These are phyloP conservation scores for Colletotrichum eleusines DNA, from an alignment of 2,329 filamentous ascomycete genomes.

Conservation along the genomic window DNA sequence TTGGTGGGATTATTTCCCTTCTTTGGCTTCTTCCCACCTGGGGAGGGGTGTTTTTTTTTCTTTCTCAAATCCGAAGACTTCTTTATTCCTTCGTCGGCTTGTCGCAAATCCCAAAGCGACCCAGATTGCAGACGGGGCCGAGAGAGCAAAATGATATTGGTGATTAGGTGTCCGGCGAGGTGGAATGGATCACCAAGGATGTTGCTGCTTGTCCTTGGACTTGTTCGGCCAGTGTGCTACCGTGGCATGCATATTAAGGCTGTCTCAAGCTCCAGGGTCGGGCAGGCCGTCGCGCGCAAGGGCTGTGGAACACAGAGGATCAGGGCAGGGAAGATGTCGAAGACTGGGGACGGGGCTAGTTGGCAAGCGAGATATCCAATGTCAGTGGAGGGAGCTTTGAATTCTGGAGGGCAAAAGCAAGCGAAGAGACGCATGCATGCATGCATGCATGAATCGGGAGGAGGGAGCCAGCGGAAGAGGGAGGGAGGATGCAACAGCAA, in stretches of 20 bases:
- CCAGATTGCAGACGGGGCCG: conserved; percentile 35
- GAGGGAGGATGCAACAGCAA: background rate
- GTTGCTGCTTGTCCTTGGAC: conserved; percentile 35
- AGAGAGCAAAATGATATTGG: conserved; percentile 34
- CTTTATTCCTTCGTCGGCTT: conserved; percentile 14
- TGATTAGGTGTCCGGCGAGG: conserved; percentile 36
- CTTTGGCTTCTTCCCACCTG: conserved; percentile 26
- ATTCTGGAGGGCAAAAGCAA: conserved; percentile 30
- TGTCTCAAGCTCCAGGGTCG: conserved; percentile 40
- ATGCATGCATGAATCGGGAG: conserved; percentile 2
- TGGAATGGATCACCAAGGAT: conserved; percentile 41
- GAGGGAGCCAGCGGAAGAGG: background rate
- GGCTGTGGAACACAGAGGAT: conserved; percentile 39
- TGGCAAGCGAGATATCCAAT: conserved; percentile 42
- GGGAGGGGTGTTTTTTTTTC: background rate
- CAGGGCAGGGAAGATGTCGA: conserved; percentile 41
- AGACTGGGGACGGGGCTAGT: conserved; percentile 39
- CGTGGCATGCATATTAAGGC: conserved; percentile 40
- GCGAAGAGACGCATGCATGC: conserved; percentile 19
- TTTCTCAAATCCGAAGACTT: conserved; percentile 10
- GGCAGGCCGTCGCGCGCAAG: conserved; percentile 34
- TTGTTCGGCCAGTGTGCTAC: conserved; percentile 35
- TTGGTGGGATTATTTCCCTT: conserved; percentile 32
- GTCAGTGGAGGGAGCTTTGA: conserved; percentile 35
- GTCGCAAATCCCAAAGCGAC: conserved; percentile 28